A percentile compares a stretch with the other conserved stretches of the same genome.
Conservation (phyloP, 2,329 filamentous ascomycete genomes). For the Neopestalotiopsis sp. region DNA sequence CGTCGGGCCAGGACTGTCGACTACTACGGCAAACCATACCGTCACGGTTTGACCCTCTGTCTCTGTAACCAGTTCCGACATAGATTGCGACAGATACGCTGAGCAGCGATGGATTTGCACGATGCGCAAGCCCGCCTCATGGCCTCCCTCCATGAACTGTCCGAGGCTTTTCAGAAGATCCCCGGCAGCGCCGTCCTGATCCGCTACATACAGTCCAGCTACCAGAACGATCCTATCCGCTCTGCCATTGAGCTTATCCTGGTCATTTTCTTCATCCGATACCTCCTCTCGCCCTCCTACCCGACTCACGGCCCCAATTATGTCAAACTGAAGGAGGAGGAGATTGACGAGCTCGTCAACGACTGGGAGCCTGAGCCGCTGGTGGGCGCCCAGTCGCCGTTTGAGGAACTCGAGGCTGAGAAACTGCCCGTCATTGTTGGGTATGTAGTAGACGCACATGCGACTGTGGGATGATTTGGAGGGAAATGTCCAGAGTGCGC, state of each 20-base stretch:
- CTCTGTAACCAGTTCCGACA: no score
- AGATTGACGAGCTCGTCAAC: constrained; percentile 95
- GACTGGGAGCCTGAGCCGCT: constrained; percentile 97
- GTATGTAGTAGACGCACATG: constrained; percentile 51
- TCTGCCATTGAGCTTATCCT: constrained; percentile 92
- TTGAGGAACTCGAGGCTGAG: constrained; percentile 84
- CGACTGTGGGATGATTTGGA: not conserved
- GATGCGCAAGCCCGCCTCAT: constrained; percentile 61
- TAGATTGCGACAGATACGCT: not conserved
- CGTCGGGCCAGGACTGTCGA: no score
- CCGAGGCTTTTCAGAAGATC: constrained; percentile 80
- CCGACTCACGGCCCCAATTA: constrained; percentile 89
- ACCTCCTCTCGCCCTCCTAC: constrained; percentile 90
- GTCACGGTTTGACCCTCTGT: no score
- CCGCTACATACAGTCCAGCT: constrained; percentile 95
- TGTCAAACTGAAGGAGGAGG: constrained; percentile 89
- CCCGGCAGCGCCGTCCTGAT: constrained; percentile 93
- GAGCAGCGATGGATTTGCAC: constrained; percentile 63
- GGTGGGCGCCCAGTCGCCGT: constrained; percentile 71
- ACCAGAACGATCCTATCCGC: constrained; percentile 95
- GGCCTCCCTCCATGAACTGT: constrained; percentile 56
- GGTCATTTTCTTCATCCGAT: constrained; percentile 93
- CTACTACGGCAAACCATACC: no score
- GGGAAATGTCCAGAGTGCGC: no score
- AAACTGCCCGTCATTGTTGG: constrained; percentile 87